phyloP scores from a whole-genome alignment of 2,329 filamentous ascomycete species.

The Cryoendolithus antarcticus region DNA sequence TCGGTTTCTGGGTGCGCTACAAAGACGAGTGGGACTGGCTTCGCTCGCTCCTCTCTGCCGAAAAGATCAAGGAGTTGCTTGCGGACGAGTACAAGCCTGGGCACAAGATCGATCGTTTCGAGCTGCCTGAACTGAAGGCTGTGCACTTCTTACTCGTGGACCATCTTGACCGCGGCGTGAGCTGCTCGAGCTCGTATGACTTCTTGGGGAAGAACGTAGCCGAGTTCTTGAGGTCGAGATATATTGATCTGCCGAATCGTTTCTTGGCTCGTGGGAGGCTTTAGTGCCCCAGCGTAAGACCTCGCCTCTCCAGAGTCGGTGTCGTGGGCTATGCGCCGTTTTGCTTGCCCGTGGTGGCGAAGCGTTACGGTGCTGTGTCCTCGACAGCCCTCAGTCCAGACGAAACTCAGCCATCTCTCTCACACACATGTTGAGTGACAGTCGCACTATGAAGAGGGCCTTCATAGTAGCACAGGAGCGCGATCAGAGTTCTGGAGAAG shows the following conservation, averaged over 20 bases:
- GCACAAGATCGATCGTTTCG: constrained; percentile 23
- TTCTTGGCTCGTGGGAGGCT: constrained; percentile 21
- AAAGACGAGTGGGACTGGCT: constrained; percentile 23
- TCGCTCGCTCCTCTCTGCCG: constrained; percentile 14
- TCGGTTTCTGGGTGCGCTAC: constrained; percentile 30
- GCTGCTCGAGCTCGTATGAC: constrained; percentile 19
- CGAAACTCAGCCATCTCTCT: too few species aligned
- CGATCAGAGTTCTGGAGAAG: too few species aligned
- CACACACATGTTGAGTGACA: too few species aligned
- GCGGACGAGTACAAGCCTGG: constrained; percentile 22
- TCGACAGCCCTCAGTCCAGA: too few species aligned
- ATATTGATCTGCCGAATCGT: constrained; percentile 19
- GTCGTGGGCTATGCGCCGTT: too few species aligned
- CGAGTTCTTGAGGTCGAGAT: constrained; percentile 18
- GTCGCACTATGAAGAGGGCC: too few species aligned
- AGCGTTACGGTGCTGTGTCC: too few species aligned
- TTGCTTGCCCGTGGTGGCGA: too few species aligned
- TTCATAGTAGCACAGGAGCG: too few species aligned
- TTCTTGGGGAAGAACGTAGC: constrained; percentile 24
- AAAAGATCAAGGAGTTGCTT: constrained; percentile 17
- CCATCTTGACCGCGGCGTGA: constrained; percentile 23
- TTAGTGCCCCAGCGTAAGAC: constrained; percentile 2
- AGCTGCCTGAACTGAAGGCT: constrained; percentile 19
- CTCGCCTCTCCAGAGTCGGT: too few species aligned
- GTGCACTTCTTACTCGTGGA: constrained; percentile 26